Conservation (phyloP, 2,329 filamentous ascomycete genomes). For the Botrytis deweyae region DNA sequence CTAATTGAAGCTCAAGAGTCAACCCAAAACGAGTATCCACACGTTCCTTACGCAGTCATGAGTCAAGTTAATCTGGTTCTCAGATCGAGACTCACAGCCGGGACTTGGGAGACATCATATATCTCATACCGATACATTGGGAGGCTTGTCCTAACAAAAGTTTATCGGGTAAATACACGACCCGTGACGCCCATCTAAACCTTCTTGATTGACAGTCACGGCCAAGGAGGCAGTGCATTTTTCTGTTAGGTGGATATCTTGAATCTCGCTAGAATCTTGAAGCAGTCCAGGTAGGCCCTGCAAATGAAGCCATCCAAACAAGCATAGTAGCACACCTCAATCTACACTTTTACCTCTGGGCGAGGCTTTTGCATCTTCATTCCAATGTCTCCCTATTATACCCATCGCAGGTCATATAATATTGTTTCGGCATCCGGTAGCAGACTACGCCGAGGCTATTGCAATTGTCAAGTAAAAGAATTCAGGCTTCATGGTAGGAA, state of each 20-base stretch:
- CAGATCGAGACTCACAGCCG: not conserved
- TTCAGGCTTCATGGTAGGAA: not conserved
- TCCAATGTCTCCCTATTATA: not conserved
- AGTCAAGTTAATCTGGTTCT: not conserved
- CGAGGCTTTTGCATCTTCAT: not conserved
- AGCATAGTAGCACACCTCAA: conserved; percentile 1
- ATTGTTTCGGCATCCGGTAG: not conserved
- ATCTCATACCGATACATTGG: conserved; percentile 10
- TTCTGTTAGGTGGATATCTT: not conserved
- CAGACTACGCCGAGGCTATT: not conserved
- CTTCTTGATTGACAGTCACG: conserved; percentile 2
- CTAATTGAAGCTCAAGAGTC: not conserved
- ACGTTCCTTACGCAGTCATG: not conserved
- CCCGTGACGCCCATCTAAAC: conserved; percentile 14
- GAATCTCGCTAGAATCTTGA: conserved; percentile 6
- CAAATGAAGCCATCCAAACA: conserved; percentile 5
- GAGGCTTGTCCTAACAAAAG: not conserved
- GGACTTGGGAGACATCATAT: not conserved
- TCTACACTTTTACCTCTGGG: conserved; percentile 13
- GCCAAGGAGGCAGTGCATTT: not conserved
- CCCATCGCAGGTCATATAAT: not conserved
- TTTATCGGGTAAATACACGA: conserved; percentile 16
- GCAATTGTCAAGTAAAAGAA: not conserved
- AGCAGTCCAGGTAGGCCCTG: conserved; percentile 1
- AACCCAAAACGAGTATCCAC: not conserved